Evolutionary conservation across 1,284 basidiomycete genomes (phyloP).

Genomic region (Rhodotorula sp.): DNA sequence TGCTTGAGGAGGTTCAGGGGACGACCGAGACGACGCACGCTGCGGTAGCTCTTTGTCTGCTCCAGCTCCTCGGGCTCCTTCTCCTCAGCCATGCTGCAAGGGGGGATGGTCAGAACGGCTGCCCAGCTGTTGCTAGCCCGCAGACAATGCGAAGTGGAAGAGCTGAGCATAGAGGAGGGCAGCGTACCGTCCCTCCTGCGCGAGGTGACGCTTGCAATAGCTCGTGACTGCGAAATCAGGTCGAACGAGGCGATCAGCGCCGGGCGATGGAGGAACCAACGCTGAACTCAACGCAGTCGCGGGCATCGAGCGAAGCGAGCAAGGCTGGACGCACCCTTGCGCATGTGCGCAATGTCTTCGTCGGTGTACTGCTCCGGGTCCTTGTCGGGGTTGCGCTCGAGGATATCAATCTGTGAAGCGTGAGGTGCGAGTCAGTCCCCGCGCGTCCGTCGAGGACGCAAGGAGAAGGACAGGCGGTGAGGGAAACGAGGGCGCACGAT

Average conservation of each 20-base stretch:
- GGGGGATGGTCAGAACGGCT: too few species aligned
- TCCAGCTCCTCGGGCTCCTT: conserved; percentile 20
- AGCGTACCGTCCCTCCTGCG: conserved; percentile 34
- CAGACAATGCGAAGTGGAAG: too few species aligned
- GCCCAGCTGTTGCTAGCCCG: too few species aligned
- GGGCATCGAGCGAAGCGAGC: too few species aligned
- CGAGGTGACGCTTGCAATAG: conserved; percentile 50
- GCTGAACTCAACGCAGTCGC: too few species aligned
- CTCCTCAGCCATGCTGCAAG: conserved; percentile 9
- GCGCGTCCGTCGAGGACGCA: too few species aligned
- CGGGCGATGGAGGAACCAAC: too few species aligned
- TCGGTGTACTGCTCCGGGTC: conserved; percentile 47
- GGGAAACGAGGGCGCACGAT: conserved; percentile 11
- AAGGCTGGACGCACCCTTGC: conserved; percentile 39
- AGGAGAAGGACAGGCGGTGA: neutral
- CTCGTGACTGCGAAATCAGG: conserved; percentile 38
- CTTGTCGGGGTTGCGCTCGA: conserved; percentile 49
- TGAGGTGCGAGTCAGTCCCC: too few species aligned
- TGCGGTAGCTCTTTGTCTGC: conserved; percentile 13
- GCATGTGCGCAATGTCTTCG: conserved; percentile 50
- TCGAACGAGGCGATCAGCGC: neutral
- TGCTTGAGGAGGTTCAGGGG: neutral
- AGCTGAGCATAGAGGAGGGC: neutral
- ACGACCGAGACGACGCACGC: neutral
- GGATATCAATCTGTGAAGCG: conserved; percentile 45